Conservation (phyloP, 208 protist genomes). For the Crithidia mellificae region DNA sequence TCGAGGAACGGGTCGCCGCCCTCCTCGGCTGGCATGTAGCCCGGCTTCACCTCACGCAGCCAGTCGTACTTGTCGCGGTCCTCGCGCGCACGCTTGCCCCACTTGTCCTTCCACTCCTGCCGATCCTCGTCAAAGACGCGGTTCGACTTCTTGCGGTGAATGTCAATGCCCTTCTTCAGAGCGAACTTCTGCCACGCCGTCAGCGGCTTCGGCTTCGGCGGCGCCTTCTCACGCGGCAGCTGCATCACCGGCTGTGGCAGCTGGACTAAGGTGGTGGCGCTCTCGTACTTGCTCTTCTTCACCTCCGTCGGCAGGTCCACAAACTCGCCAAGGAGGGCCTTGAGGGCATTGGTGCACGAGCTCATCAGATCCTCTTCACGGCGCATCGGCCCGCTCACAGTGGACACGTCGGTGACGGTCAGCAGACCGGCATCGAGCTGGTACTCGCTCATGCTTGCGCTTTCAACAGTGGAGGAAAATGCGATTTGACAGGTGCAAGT, state of each 20-base stretch:
- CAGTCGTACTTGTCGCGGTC: constrained; percentile 91
- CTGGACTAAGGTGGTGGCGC: constrained; percentile 59
- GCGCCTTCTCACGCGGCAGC: constrained; percentile 92
- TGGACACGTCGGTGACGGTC: constrained; percentile 71
- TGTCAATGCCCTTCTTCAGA: constrained; percentile 92
- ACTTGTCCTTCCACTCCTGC: constrained; percentile 92
- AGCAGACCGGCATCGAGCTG: constrained; percentile 82
- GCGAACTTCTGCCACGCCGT: constrained; percentile 94
- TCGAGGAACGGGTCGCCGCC: constrained; percentile 93
- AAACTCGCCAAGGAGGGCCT: constrained; percentile 75
- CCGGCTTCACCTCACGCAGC: constrained; percentile 89
- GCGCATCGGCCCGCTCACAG: constrained; percentile 84
- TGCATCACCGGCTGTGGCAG: constrained; percentile 84
- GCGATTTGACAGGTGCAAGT: too few relatives aligned
- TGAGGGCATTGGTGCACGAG: constrained; percentile 62
- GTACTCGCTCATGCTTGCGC: constrained; percentile 63
- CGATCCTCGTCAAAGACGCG: constrained; percentile 90
- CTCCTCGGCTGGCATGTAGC: constrained; percentile 84
- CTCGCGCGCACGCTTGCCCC: constrained; percentile 91
- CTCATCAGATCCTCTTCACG: constrained; percentile 76
- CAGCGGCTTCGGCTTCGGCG: constrained; percentile 84
- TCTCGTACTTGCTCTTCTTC: constrained; percentile 86
- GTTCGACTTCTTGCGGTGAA: constrained; percentile 88
- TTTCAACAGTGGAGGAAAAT: too few relatives aligned
- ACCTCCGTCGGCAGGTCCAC: constrained; percentile 60